Evolutionary conservation across 1,284 basidiomycete species (phyloP), one percentile per base, ranked within the genome.

Genomic region (Athelia psychrophila): DNA sequence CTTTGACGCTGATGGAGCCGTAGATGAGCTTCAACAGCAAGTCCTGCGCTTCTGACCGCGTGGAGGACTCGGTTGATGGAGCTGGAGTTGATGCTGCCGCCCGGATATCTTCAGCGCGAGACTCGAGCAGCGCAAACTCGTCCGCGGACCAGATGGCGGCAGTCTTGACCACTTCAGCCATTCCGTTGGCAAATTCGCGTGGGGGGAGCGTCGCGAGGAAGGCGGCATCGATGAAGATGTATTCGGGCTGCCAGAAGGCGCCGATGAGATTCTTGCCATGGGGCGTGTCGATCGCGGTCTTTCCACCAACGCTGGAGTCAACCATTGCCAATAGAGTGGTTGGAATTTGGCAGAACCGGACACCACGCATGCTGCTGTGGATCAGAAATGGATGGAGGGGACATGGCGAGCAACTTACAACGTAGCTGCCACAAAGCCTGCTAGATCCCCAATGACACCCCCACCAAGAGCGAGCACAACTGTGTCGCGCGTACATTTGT

Each of bases 161-260:
- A 23, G 95, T 98, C 93, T 98, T 99, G 70, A 99, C 86, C 3
- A 98, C 91, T 70, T 99, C 96, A 1, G 97, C 95, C 93, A 99
- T 98, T 45, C 96, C 96, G 65, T 99, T 99, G 42, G 93, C 91
- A 60, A 98, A 95, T 69, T 99, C 97, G 55, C 97, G 80, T 42
- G 86, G 73, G 0, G 95, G 95, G 3, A 99, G 86, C 1, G 94
- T 96, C 61, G 94, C 91, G 55, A 99, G 83, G 78, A 97, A 97
- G 1, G 95, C 89, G 16, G 93, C 89, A 69, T 99, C 97, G 61
- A 98, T 97, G 72, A 99, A 99, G 67, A 98, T 90, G 76, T 90
- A 98, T 63, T 89, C 84, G 1, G 96, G 96, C 72, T 99, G 97
- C 91, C 95, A 95, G 78, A 99, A 99, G 3, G 96, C 91, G 56